A percentile compares a stretch with the other conserved stretches of the same genome.
Conservation (phyloP, 1,284 basidiomycete genomes). For the Rhodotorula sp. region DNA sequence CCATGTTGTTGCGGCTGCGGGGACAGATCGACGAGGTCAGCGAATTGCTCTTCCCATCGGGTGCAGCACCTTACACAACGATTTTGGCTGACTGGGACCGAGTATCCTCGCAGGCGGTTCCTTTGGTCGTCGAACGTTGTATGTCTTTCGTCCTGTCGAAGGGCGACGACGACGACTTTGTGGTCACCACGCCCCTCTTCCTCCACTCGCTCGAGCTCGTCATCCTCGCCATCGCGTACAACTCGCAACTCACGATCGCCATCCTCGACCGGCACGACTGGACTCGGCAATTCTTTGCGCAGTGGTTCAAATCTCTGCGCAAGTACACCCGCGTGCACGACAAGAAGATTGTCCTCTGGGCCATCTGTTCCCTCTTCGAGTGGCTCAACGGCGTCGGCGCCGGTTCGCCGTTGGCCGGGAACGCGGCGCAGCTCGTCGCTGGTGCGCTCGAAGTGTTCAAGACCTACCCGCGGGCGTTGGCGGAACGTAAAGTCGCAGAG, state of each 20-base stretch:
- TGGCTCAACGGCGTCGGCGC: constrained; percentile 56
- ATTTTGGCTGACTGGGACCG: background rate
- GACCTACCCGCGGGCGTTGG: constrained; percentile 57
- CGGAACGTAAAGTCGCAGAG: constrained; percentile 31
- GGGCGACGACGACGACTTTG: constrained; percentile 52
- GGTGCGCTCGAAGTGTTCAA: constrained; percentile 69
- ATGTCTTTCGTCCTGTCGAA: constrained; percentile 55
- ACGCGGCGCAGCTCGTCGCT: constrained; percentile 59
- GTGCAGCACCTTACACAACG: background rate
- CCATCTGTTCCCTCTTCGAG: constrained; percentile 70
- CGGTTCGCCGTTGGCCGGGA: constrained; percentile 17
- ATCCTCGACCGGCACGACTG: constrained; percentile 63
- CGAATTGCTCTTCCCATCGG: background rate
- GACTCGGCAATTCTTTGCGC: constrained; percentile 70
- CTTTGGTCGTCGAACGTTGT: constrained; percentile 62
- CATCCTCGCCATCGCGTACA: constrained; percentile 81
- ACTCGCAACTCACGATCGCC: constrained; percentile 70
- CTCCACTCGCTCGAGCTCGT: constrained; percentile 79
- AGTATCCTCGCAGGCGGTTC: constrained; percentile 48
- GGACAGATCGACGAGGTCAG: constrained; percentile 74
- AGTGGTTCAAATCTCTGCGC: constrained; percentile 67
- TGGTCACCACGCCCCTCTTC: constrained; percentile 64
- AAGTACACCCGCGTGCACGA: constrained; percentile 83
- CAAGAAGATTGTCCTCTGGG: constrained; percentile 77
- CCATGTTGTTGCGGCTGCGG: constrained; percentile 72